A percentile compares a stretch with the other conserved stretches of the same genome.
Evolutionary conservation across 495 filamentous ascomycete genomes (phyloP).

Genomic region (Talaromyces stipitatus): DNA sequence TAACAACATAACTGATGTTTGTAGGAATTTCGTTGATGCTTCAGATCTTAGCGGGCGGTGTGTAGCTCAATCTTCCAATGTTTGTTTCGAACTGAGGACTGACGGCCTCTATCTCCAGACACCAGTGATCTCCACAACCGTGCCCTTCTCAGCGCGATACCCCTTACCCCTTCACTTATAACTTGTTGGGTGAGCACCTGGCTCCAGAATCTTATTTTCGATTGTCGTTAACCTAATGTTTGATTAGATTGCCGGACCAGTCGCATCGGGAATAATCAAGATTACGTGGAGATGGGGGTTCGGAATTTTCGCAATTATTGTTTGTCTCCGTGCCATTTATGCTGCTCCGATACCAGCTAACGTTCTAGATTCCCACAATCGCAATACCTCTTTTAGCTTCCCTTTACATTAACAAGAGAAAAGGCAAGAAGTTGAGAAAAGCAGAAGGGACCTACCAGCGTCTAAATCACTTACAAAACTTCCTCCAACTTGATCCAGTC

Average conservation of each 20-base stretch:
- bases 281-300: conserved; percentile 3
- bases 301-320: conserved; percentile 4
- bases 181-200: conserved; percentile 1
- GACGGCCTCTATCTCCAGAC: neutral
- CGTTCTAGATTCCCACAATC: neutral
- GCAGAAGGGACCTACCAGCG: neutral
- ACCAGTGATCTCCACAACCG: conserved; percentile 4
- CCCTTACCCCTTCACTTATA: neutral
- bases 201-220: neutral
- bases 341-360: neutral
- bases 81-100: neutral
- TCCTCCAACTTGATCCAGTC: neutral
- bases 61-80: neutral
- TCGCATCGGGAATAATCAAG: neutral
- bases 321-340: neutral
- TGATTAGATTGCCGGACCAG: neutral
- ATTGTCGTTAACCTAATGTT: neutral
- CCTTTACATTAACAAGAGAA: conserved; percentile 5
- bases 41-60: conserved; percentile 3
- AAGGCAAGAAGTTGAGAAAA: neutral
- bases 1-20: neutral
- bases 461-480: conserved; percentile 3
- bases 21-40: conserved; percentile 6
- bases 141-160: neutral
- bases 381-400: neutral